A percentile compares a stretch with the other conserved stretches of the same genome.
Evolutionary conservation across 225 moss, liverwort and hornwort genomes (phyloP).

Genomic region (Sphagnum contortum): DNA sequence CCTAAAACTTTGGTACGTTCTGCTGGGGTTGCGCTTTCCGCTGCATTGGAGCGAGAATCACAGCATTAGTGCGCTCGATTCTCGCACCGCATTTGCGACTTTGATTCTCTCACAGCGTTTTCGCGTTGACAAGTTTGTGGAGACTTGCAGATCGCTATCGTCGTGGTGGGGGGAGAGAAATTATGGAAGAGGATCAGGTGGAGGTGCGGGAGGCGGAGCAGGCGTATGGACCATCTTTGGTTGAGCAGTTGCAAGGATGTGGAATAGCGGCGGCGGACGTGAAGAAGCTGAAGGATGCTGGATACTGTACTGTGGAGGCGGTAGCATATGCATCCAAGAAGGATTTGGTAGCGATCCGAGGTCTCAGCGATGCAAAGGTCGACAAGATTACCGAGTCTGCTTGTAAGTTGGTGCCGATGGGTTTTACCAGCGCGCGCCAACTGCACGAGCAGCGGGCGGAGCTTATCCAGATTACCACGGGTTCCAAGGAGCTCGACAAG

Average conservation of each 20-base stretch:
- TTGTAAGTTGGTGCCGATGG: conserved; percentile 83
- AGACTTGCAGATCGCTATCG: too few relatives aligned
- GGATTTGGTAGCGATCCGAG: conserved; percentile 76
- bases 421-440: conserved; percentile 86
- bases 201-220: conserved; percentile 28
- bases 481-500: conserved; percentile 74
- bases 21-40: too few relatives aligned
- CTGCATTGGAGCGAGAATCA: too few relatives aligned
- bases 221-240: conserved; percentile 74
- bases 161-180: background rate
- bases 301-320: conserved; percentile 74
- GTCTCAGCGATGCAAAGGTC: conserved; percentile 83
- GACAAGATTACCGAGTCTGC: conserved; percentile 92
- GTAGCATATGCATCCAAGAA: conserved; percentile 83
- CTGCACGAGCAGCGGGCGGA: conserved; percentile 96
- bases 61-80: too few relatives aligned
- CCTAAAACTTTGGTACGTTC: too few relatives aligned
- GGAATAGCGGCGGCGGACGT: conserved; percentile 69
- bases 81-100: too few relatives aligned
- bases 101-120: too few relatives aligned
- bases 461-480: conserved; percentile 75
- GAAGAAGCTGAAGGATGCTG: conserved; percentile 88
- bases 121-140: too few relatives aligned
- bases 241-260: conserved; percentile 69
- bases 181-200: conserved; percentile 7